A percentile compares a stretch with the other conserved stretches of the same genome.
These are phyloP conservation scores for Xylaria sp. DNA, from an alignment of 2,329 filamentous ascomycete species.

Conservation along the genomic window DNA sequence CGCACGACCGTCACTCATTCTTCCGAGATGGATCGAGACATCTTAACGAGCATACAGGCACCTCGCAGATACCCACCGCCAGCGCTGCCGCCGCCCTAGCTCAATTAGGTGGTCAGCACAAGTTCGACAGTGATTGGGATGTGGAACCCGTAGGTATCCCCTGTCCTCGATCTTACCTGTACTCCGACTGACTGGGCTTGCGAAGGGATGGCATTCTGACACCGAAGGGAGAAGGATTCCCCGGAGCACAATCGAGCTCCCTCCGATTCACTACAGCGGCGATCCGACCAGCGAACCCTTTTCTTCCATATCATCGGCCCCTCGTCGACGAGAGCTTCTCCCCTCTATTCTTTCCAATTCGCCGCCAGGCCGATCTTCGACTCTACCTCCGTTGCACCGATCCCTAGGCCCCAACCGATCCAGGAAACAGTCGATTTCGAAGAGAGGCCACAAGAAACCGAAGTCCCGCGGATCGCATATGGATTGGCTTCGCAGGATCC, in stretches of 20 bases:
- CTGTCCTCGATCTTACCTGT: conserved; percentile 12
- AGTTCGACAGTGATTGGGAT: conserved; percentile 71
- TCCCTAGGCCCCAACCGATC: conserved; percentile 65
- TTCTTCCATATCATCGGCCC: conserved; percentile 53
- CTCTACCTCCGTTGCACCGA: conserved; percentile 75
- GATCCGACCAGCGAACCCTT: conserved; percentile 71
- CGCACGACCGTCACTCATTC: conserved; percentile 60
- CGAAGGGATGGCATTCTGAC: conserved; percentile 67
- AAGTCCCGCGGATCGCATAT: conserved; percentile 66
- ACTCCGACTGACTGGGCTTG: conserved; percentile 20
- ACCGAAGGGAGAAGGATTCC: conserved; percentile 59
- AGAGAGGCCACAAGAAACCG: conserved; percentile 75
- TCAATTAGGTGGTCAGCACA: conserved; percentile 68
- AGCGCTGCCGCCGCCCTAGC: conserved; percentile 82
- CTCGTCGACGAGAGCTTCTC: conserved; percentile 66
- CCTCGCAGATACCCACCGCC: conserved; percentile 59
- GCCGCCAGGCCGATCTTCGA: conserved; percentile 81
- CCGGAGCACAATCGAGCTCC: conserved; percentile 66
- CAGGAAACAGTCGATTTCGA: conserved; percentile 80
- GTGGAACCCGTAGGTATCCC: conserved; percentile 61
- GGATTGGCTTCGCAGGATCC: conserved; percentile 56
- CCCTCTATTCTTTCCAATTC: conserved; percentile 78
- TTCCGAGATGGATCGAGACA: conserved; percentile 61
- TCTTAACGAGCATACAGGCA: conserved; percentile 62
- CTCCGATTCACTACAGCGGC: conserved; percentile 57